Percentiles rank a stretch among this genome's conserved stretches.
These are phyloP conservation scores for Amanita fuliginea DNA, from an alignment of 768 basidiomycete genomes.

Conservation along the genomic window DNA sequence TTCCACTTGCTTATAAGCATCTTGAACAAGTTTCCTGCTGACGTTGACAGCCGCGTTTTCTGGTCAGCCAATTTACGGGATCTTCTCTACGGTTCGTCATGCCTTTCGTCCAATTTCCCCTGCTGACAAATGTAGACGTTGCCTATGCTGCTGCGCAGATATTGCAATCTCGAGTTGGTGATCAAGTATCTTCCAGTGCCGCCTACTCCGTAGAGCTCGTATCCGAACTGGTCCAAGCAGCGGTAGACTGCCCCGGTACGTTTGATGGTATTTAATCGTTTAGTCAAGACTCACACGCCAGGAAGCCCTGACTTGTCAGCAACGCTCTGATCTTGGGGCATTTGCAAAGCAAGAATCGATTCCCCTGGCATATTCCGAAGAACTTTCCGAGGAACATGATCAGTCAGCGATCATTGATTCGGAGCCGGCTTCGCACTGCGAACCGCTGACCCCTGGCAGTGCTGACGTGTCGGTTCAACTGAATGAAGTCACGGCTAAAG, in stretches of 20 bases:
- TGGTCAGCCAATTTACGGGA: slow-evolving; percentile 58
- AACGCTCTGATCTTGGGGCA: slow-evolving; percentile 19
- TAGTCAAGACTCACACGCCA: slow-evolving; percentile 1
- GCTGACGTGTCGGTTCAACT: slow-evolving; percentile 4
- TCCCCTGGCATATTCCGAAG: slow-evolving; percentile 4
- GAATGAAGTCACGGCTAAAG: neutral
- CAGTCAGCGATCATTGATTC: slow-evolving; percentile 5
- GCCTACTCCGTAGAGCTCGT: slow-evolving; percentile 29
- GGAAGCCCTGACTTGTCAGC: slow-evolving; percentile 55
- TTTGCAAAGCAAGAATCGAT: slow-evolving; percentile 6
- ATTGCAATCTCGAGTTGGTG: slow-evolving; percentile 37
- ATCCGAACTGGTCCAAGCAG: slow-evolving; percentile 34
- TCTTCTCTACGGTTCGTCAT: slow-evolving; percentile 49
- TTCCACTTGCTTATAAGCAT: slow-evolving; percentile 72
- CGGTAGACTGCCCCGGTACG: slow-evolving; percentile 49
- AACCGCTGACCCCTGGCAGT: slow-evolving; percentile 8
- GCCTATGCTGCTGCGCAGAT: slow-evolving; percentile 44
- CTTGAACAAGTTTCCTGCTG: slow-evolving; percentile 67
- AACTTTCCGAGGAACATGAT: neutral
- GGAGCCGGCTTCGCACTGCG: slow-evolving; percentile 6
- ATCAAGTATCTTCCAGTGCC: slow-evolving; percentile 21
- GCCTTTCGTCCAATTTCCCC: slow-evolving; percentile 5
- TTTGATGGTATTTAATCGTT: neutral
- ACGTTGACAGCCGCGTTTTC: slow-evolving; percentile 66
- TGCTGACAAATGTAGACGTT: slow-evolving; percentile 19